These are phyloP conservation scores for Entomortierella parvispora DNA, from an alignment of 192 early-diverging fungal genomes.

Conservation along the genomic window DNA sequence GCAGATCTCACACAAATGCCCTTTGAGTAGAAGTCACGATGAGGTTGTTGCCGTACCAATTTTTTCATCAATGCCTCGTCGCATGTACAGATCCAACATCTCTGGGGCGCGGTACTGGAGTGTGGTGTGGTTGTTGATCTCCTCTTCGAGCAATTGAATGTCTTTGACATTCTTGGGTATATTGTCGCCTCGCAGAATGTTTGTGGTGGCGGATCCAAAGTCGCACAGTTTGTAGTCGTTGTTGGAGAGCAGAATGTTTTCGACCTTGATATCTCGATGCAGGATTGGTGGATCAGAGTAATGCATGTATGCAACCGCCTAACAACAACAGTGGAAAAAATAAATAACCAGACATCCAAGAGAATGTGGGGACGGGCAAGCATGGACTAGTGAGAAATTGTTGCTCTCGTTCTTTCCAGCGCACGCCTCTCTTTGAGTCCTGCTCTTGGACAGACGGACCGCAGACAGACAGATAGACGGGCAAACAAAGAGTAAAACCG, in stretches of 20 bases:
- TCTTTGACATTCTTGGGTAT: conserved; percentile 70
- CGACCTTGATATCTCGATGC: conserved; percentile 89
- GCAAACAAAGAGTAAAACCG: neutral
- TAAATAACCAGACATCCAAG: neutral
- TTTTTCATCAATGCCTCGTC: conserved; percentile 85
- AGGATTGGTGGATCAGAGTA: conserved; percentile 83
- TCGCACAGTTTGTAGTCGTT: conserved; percentile 92
- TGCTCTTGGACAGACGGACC: too few relatives aligned
- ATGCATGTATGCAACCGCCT: conserved; percentile 94
- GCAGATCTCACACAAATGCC: neutral
- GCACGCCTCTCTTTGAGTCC: too few relatives aligned
- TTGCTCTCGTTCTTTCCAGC: too few relatives aligned
- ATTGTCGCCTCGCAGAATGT: conserved; percentile 58
- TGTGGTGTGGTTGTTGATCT: conserved; percentile 90
- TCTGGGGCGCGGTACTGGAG: conserved; percentile 96
- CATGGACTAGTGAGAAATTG: too few relatives aligned
- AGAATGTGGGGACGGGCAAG: too few relatives aligned
- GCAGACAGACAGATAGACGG: neutral
- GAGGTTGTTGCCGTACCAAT: conserved; percentile 50
- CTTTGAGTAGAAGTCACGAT: neutral
- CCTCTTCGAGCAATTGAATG: conserved; percentile 86
- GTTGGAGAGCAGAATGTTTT: conserved; percentile 78
- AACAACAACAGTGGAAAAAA: neutral
- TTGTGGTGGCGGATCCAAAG: conserved; percentile 90
- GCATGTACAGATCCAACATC: conserved; percentile 92